Base-by-base conservation (phyloP, 176 grass and related monocot genomes). In the Olyra latifolia region DNA sequence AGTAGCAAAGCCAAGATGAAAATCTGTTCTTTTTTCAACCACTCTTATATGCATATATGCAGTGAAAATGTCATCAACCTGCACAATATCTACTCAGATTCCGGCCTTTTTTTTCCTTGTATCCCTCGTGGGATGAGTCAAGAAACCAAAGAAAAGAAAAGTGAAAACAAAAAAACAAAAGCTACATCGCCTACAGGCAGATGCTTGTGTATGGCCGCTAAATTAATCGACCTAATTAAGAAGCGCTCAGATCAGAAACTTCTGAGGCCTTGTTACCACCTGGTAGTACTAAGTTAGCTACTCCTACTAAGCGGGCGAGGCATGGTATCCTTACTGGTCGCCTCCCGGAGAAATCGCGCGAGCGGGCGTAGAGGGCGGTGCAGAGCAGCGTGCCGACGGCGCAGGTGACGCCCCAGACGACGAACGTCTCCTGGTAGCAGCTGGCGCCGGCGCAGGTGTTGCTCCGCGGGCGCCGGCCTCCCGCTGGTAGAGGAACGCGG, bases 401-500 rank as follows among this genome's bases (percentile, higher is more conserved):
- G 71, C 93, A 96, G 43, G 54, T 73, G 5, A 62, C 60, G 38
- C 97, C 97, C 97, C 93, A 99, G n/a, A 93, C 58, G 13, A 91
- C 48, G 77, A 96, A 99, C 32, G 87, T 96, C 35, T 50, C 61
- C 50, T 44, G 71, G 85, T 91, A 99, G 82, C 97, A 99, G 56
- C 13, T 81, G 57, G 75, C 69, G 19, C 97, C 97, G 40, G 74
- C 38, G 86, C 97, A 99, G 40, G 70, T 83, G 66, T 71, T 27
- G 80, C 84, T 72, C 5, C 92, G 13, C 38, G 12, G 25, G 86
- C 82, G 14, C 80, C 79, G 70, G 79, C 79, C 79, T 82, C 79
- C 4, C 61, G 86, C 75, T 99, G 93, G 79, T 99, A 99, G 7
- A 99, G 84, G 83, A 87, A 81, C 8, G 91, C 97, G 13, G 97